These are phyloP conservation scores for Priceomyces carsonii DNA, from an alignment of 805 yeast genomes.

Conservation along the genomic window DNA sequence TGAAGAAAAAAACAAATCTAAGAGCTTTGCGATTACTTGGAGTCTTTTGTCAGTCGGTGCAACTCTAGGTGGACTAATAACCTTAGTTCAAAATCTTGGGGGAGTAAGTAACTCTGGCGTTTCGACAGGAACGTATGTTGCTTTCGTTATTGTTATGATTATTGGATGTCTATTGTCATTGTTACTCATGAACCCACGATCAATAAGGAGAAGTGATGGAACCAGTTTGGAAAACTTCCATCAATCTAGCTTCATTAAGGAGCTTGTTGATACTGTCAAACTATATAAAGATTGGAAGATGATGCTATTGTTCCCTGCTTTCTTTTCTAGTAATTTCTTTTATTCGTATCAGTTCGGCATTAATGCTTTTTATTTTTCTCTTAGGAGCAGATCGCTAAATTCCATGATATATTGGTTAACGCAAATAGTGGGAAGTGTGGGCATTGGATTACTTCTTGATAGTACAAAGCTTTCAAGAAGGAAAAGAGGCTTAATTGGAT, in stretches of 20 bases:
- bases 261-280: not conserved
- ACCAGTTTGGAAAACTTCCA: not conserved
- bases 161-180: constrained; percentile 3
- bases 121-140: constrained; percentile 6
- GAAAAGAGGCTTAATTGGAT: not conserved
- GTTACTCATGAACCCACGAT: not conserved
- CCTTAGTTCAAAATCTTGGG: constrained; percentile 47
- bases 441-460: constrained; percentile 1
- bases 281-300: not conserved
- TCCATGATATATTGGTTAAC: not conserved
- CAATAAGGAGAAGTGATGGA: not conserved
- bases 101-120: constrained; percentile 27
- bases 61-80: constrained; percentile 44
- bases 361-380: not conserved
- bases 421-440: not conserved
- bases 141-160: constrained; percentile 7
- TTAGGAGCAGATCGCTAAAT: not conserved
- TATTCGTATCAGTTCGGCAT: not conserved
- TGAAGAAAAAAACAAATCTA: constrained; percentile 45
- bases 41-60: constrained; percentile 50
- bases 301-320: not conserved
- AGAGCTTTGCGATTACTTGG: constrained; percentile 51
- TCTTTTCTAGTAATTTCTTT: not conserved
- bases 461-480: not conserved
- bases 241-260: not conserved